phyloP scores from a whole-genome alignment of 345 rosid genomes.

The Gossypium bickii region DNA sequence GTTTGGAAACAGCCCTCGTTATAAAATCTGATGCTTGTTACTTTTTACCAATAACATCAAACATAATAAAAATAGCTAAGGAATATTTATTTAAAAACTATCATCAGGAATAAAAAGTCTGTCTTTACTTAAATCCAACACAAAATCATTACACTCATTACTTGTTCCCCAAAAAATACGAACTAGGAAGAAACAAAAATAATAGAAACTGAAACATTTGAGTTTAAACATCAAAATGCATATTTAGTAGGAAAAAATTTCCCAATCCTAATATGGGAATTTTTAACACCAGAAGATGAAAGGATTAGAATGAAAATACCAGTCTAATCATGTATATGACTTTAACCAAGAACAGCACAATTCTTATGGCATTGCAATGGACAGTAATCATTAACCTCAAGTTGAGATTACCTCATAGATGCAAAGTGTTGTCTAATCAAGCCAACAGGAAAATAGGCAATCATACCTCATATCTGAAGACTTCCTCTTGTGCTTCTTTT shows the following conservation, averaged over 20 bases:
- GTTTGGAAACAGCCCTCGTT: background rate
- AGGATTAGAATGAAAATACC: background rate
- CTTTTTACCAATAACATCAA: background rate
- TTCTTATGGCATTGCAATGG: background rate
- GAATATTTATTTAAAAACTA: background rate
- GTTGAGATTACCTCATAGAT: background rate
- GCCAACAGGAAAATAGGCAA: background rate
- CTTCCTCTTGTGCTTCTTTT: conserved; percentile 72
- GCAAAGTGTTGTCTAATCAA: background rate
- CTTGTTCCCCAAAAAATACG: background rate
- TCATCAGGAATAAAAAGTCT: background rate
- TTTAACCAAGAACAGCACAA: background rate
- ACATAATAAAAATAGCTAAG: background rate
- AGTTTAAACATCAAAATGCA: conserved; percentile 1
- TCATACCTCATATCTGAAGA: conserved; percentile 65
- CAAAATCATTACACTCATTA: background rate
- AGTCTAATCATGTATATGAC: background rate
- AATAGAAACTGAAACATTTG: background rate
- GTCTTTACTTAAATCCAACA: background rate
- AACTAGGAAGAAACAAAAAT: background rate
- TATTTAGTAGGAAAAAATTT: background rate
- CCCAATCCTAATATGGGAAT: background rate
- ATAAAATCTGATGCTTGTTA: background rate
- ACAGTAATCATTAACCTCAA: background rate
- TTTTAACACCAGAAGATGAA: background rate